Base-by-base conservation (phyloP, 2,329 filamentous ascomycete species). In the Pseudocercospora pini-densiflorae region DNA sequence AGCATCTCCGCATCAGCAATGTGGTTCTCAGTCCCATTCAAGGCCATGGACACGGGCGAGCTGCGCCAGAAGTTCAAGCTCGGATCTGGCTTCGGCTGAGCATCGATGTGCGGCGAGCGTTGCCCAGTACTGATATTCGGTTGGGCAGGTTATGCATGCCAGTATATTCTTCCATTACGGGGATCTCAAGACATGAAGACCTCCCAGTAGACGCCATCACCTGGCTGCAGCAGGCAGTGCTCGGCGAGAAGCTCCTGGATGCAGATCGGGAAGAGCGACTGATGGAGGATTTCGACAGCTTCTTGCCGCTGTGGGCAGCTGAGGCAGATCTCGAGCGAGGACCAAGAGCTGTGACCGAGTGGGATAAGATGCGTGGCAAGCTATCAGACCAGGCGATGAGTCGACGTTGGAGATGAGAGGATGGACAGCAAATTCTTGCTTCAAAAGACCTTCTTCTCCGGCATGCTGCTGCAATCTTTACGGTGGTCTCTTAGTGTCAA, bases 241-340 rank as follows among this genome's bases (percentile, higher is more conserved):
- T 68, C 6, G 8, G 47, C 10, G 61, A 58, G 8, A 47, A 60
- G 16, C 33, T 60, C 5, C 57, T 74, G 14, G 67, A 64, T 29
- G 59, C 58, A 24, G 64, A 71, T 6, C 40, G 71, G 23, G 65
- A 70, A 61, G 58, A 69, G 55, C 58, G 70, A 16, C 54, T 74
- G 60, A n/a, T 68, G 8, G 68, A 71, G 45, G 71, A 74, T 59
- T 72, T 71, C 54, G 65, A 62, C 55, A 71, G 64, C 43, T 72
- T 72, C 49, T 43, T 67, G 16, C 62, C 60, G 12, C 54, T 70
- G 43, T 74, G 72, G 70, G 33, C 33, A 16, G 70, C 68, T 4
- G 71, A 74, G 31, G 63, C 66, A 33, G 62, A 66, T 21, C 29
- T 66, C n/a, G 62, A 31, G 5, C 43, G 61, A 49, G 70, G 70